Base-by-base conservation (phyloP, 306 rosid genomes). In the Carpinus fangiana region DNA sequence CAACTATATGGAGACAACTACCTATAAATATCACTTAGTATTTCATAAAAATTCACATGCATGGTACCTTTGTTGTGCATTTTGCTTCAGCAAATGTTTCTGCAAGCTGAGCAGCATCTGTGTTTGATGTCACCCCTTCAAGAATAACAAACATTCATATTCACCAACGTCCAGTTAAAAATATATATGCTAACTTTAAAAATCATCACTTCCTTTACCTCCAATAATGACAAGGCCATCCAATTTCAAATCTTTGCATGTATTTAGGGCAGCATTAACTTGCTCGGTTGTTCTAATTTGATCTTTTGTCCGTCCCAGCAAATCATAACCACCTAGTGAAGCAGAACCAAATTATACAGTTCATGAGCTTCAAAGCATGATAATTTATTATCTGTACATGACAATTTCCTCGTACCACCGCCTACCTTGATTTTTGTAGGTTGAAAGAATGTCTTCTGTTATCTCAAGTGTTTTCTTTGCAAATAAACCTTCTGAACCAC, bases 101-200 rank as follows among this genome's bases (percentile, higher is more conserved):
- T 20, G 99, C 97, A 76, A 95, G 98, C 88, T 95, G 99, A 18
- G 99, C 99, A 67, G 99, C 99, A 85, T 95, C 99, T 0, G 99
- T 88, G 87, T 93, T 93, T 68, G 98, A 93, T 60, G 98, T 93
- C 91, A 95, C 99, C 38, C 99, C 99, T 95, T 75, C 81, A 85
- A 72, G 76, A 74, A 41, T 48, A 76, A 4, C 52, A 70, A 6
- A 76, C 17, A 46, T 84, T 36, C 13, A 66, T 36, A 73, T 68
- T 80, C 74, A 76, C 64, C 70, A 74, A 79, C 67, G 80, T 7
- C 75, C 64, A 12, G 31, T 66, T 36, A 47, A 48, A 51, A 54
- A 5, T 10, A 20, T 31, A 74, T 55, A 43, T 13, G 17, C 55
- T 48, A 57, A 73, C 56, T 73, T 43, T 16, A 26, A 36, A 78